A percentile compares a stretch with the other conserved stretches of the same genome.
These are phyloP conservation scores for Tarenaya hassleriana DNA, from an alignment of 345 rosid species.

Conservation along the genomic window DNA sequence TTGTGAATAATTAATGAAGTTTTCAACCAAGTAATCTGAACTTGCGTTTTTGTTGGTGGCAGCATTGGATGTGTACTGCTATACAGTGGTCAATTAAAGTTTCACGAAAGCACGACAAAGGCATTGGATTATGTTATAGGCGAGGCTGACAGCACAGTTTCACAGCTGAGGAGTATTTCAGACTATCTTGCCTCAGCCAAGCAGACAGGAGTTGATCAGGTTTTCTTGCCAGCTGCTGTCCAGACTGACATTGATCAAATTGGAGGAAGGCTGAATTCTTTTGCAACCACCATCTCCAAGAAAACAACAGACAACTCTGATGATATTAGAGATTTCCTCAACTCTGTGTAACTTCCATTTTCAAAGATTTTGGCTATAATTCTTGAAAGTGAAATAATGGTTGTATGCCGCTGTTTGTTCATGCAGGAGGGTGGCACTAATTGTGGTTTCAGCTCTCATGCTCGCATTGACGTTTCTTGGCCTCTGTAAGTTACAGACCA, in stretches of 20 bases:
- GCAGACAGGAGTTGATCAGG: conserved; percentile 60
- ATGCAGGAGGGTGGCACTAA: conserved; percentile 67
- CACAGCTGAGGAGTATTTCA: conserved; percentile 57
- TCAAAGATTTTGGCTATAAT: neutral
- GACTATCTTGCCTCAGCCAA: conserved; percentile 64
- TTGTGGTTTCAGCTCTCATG: conserved; percentile 63
- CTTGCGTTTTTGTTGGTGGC: conserved; percentile 22
- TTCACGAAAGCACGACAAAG: conserved; percentile 55
- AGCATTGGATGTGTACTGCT: conserved; percentile 78
- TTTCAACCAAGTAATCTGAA: neutral
- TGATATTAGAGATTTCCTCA: conserved; percentile 53
- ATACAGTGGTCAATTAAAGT: conserved; percentile 66
- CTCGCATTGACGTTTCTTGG: conserved; percentile 73
- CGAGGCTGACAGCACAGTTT: conserved; percentile 60
- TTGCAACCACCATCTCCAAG: conserved; percentile 47
- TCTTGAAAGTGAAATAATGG: neutral
- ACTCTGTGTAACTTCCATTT: conserved; percentile 49
- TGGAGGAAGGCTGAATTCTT: conserved; percentile 47
- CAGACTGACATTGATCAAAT: conserved; percentile 86
- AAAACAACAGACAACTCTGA: conserved; percentile 47
- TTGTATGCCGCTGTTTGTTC: neutral
- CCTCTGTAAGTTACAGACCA: conserved; percentile 45
- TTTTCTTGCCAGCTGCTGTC: conserved; percentile 62
- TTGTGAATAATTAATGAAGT: neutral
- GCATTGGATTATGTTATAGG: conserved; percentile 66